Conservation (phyloP, 2,329 filamentous ascomycete species). For the Mollisia scopiformis region DNA sequence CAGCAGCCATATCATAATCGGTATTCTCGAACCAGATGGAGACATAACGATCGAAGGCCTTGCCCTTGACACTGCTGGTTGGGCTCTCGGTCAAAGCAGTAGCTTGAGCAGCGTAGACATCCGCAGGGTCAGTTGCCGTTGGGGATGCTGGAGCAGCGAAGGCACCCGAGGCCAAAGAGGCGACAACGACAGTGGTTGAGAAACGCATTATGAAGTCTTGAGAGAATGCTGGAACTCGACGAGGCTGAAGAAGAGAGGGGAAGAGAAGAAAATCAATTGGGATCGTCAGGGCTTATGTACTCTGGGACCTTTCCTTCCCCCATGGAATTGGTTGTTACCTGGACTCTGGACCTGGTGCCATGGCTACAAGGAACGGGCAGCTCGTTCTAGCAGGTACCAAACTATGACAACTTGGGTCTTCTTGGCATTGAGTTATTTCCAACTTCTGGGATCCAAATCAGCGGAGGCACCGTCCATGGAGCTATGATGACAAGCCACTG, state of each 20-base stretch:
- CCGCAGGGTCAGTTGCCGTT: conserved; percentile 53
- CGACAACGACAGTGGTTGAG: conserved; percentile 24
- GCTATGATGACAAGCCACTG: background rate
- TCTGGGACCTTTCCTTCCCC: conserved; percentile 2
- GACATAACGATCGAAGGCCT: conserved; percentile 72
- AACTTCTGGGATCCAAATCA: background rate
- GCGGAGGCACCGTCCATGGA: background rate
- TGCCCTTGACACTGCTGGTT: conserved; percentile 67
- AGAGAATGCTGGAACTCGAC: conserved; percentile 7
- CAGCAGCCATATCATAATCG: conserved; percentile 64
- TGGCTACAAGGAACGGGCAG: background rate
- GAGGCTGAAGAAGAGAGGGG: conserved; percentile 20
- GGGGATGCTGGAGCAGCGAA: conserved; percentile 29
- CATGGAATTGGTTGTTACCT: too few relatives aligned
- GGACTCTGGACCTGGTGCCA: background rate
- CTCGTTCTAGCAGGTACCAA: background rate
- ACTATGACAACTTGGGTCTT: conserved; percentile 1
- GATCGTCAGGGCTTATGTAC: conserved; percentile 29
- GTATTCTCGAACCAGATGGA: conserved; percentile 82
- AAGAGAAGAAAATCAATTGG: conserved; percentile 5
- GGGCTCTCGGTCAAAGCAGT: conserved; percentile 64
- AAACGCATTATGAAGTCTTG: conserved; percentile 30
- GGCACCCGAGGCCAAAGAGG: conserved; percentile 32
- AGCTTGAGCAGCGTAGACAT: conserved; percentile 58
- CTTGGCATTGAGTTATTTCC: background rate